Evolutionary conservation across 208 protist species (phyloP).

Genomic region (Naegleria gruberi): DNA sequence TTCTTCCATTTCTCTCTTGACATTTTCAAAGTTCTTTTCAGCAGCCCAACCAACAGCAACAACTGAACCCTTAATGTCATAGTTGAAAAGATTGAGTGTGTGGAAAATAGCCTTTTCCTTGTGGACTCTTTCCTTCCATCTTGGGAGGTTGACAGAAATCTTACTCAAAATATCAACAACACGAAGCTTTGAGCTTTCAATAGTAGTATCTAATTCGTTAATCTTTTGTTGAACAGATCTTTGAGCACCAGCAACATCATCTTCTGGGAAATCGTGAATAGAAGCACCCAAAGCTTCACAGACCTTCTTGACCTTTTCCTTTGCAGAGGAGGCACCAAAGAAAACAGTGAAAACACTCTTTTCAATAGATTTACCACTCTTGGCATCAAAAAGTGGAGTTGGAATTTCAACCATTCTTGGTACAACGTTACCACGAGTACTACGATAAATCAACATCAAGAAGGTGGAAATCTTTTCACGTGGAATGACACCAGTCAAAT

Average conservation of each 20-base stretch:
- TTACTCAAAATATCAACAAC: constrained; percentile 51
- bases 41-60: constrained; percentile 88
- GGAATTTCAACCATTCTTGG: constrained; percentile 72
- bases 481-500: constrained; percentile 87
- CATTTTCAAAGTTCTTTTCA: constrained; percentile 55
- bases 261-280: constrained; percentile 85
- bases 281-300: constrained; percentile 86
- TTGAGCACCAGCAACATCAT: constrained; percentile 9
- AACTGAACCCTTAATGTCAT: constrained; percentile 64
- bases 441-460: constrained; percentile 85
- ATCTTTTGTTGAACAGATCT: constrained; percentile 1
- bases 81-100: constrained; percentile 89
- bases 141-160: constrained; percentile 56
- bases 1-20: constrained; percentile 59
- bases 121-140: constrained; percentile 76
- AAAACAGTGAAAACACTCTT: constrained; percentile 94
- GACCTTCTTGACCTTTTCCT: constrained; percentile 83
- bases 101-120: constrained; percentile 91
- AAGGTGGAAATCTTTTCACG: constrained; percentile 70
- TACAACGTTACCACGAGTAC: constrained; percentile 91
- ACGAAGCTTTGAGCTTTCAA: constrained; percentile 43
- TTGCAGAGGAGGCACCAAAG: constrained; percentile 80
- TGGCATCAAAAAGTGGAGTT: constrained; percentile 71
- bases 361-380: constrained; percentile 52
- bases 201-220: constrained; percentile 26